phyloP scores from a whole-genome alignment of 345 rosid species.

The Populus deltoides region DNA sequence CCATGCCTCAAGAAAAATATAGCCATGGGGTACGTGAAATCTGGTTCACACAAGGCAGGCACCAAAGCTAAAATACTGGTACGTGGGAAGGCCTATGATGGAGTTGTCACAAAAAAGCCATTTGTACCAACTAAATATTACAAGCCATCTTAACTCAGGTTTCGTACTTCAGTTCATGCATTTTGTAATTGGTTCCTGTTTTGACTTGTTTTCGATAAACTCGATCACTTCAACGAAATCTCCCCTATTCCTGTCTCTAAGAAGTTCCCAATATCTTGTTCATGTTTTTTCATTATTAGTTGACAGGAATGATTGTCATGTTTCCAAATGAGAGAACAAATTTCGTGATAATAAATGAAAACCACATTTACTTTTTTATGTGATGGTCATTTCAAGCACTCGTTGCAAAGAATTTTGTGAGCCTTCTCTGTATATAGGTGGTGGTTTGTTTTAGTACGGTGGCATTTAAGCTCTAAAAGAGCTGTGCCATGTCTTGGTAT shows the following conservation, averaged over 20 bases:
- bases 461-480: not conserved
- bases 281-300: not conserved
- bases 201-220: conserved; percentile 8
- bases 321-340: not conserved
- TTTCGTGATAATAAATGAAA: not conserved
- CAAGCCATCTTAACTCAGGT: conserved; percentile 60
- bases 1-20: conserved; percentile 97
- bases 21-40: conserved; percentile 95
- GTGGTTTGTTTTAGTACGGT: not conserved
- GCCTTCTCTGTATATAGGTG: not conserved
- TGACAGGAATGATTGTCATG: not conserved
- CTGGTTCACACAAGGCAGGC: conserved; percentile 82
- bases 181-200: conserved; percentile 13
- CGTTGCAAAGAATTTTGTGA: not conserved
- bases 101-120: conserved; percentile 76
- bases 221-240: not conserved
- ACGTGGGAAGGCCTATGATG: conserved; percentile 86
- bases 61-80: conserved; percentile 74
- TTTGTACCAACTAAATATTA: conserved; percentile 77
- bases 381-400: not conserved
- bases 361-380: not conserved
- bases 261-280: not conserved
- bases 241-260: not conserved
- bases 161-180: conserved; percentile 5
- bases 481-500: not conserved